Base-by-base conservation (phyloP, 768 basidiomycete genomes). In the Rubroboletus pulcherrimus region DNA sequence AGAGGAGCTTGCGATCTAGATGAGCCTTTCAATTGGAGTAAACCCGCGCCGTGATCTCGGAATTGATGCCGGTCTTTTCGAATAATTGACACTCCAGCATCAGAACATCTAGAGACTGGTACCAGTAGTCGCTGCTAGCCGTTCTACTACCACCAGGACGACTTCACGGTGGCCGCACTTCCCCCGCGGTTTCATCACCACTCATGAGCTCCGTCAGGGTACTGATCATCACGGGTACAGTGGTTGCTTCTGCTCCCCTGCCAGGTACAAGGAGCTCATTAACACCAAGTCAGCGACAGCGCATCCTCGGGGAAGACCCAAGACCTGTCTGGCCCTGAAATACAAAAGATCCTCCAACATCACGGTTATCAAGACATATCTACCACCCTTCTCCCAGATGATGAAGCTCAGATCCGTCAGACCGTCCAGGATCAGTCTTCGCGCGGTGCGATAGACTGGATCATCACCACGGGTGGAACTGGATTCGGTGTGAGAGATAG, bases 391-490 rank as follows among this genome's bases (percentile, higher is more conserved):
- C 86, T 92, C 0, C 78, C 89, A 35, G 92, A 95, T 64, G 84
- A 90, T 45, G 68, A 78, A 46, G 58, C 63, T 0, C 66, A 66
- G 41, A 89, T 93, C 49, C 77, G 74, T 26, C 62, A 66, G 7
- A 65, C 70, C 11, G 76, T 92, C 7, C 72, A 70, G 42, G 68
- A 66, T 7, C 84, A 82, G 77, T 75, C 71, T 38, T 65, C 70
- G 3, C 67, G 74, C 5, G 75, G 73, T 3, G 64, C 74, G n/a
- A 71, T 87, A 14, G 85, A 92, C 66, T 85, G 84, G 80, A 79
- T 93, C 55, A 75, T 96, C 59, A 89, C 90, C 7, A 89, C 89
- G 0, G 93, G 93, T 17, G 93, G 93, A 5, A 96, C 93, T 0
- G 93, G 93, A 7, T 93, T 93, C 64, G 89, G 91, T 1, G 75